Base-by-base conservation (phyloP, 78 protist species). In the Dictyostelium purpureum region DNA sequence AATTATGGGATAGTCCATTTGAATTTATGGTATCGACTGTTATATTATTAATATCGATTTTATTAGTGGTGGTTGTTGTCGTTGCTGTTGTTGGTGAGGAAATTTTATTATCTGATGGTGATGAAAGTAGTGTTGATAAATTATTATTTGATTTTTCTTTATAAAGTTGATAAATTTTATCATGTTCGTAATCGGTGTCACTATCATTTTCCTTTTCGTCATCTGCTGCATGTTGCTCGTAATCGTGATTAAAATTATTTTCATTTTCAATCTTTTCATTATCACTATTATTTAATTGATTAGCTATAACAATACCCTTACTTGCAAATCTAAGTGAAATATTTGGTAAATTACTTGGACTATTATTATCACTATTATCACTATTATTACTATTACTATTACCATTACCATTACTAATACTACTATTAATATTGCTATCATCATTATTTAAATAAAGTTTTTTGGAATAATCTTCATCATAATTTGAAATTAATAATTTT, bases 321-420 rank as follows among this genome's bases (percentile, higher is more conserved):
- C 67, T 51, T 51, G 80, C 80, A 74, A 74, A 74, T 74, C 80
- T 43, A 16, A 74, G 14, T 33, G 80, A 74, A 7, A 74, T 74
- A 74, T 74, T 74, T 74, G 61, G 10, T 12, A 54, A n/a, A n/a
- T n/a, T n/a, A n/a, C n/a, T n/a, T n/a, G n/a, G n/a, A n/a, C n/a
- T n/a, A n/a, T n/a, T n/a, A n/a, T n/a, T n/a, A n/a, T n/a, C n/a
- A n/a, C n/a, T n/a, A n/a, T n/a, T n/a, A n/a, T n/a, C n/a, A n/a
- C n/a, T n/a, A n/a, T n/a, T n/a, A n/a, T n/a, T n/a, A n/a, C n/a
- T n/a, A n/a, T n/a, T n/a, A n/a, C n/a, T n/a, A n/a, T n/a, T n/a
- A n/a, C n/a, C n/a, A n/a, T n/a, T n/a, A n/a, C n/a, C n/a, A n/a
- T n/a, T n/a, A n/a, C 38, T 38, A 40, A 4, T 38, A 38, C 37